These are phyloP conservation scores for Daldinia bambusicola DNA, from an alignment of 495 filamentous ascomycete species.

Conservation along the genomic window DNA sequence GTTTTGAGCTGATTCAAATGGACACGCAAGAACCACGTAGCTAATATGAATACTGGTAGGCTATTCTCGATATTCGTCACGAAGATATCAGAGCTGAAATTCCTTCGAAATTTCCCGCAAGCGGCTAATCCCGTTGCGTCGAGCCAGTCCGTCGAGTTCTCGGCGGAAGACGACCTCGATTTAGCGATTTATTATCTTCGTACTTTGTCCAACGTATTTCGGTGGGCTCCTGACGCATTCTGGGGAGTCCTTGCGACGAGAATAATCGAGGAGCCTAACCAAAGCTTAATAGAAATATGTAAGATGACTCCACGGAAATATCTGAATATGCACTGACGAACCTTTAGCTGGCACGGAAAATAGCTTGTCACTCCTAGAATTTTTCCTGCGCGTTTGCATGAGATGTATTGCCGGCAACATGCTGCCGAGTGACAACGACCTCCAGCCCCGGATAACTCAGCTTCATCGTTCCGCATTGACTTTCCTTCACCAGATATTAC, in stretches of 20 bases:
- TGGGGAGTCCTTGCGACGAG: constrained; percentile 69
- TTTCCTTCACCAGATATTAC: constrained; percentile 78
- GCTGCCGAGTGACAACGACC: constrained; percentile 46
- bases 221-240: constrained; percentile 67
- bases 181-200: constrained; percentile 82
- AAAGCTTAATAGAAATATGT: constrained; percentile 57
- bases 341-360: constrained; percentile 56
- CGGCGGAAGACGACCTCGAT: constrained; percentile 72
- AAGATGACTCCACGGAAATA: constrained; percentile 31
- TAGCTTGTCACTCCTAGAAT: constrained; percentile 66
- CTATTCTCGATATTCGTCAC: constrained; percentile 66
- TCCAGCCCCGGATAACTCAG: constrained; percentile 59
- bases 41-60: constrained; percentile 48
- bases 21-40: neutral
- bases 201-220: constrained; percentile 76
- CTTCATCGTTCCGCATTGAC: constrained; percentile 76
- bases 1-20: constrained; percentile 34
- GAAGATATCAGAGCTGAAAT: constrained; percentile 64
- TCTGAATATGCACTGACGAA: constrained; percentile 34
- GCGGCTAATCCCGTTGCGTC: constrained; percentile 44
- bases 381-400: constrained; percentile 69
- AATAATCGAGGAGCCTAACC: constrained; percentile 52
- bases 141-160: constrained; percentile 43
- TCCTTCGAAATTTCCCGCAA: constrained; percentile 59
- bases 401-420: constrained; percentile 64